Evolutionary conservation across 805 yeast genomes (phyloP), one percentile per base, ranked within the genome.

Genomic region (Debaryomyces castellii): DNA sequence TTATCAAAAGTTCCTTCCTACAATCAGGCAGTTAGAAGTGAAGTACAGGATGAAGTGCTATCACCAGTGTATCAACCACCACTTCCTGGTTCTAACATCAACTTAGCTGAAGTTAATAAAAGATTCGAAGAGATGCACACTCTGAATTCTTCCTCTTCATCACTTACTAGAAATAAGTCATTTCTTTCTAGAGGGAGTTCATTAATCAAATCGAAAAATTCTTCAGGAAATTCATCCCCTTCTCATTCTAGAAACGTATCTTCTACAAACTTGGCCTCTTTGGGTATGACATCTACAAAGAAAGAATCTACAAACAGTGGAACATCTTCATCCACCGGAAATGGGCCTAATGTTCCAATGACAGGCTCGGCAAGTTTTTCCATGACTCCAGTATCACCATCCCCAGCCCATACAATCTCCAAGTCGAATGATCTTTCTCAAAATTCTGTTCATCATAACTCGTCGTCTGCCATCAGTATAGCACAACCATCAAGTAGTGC

Each of bases 1-100:
- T 43, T 89, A 51, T 82, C 86, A 17, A 70, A 81, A 40, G 96
- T 92, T 5, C 98, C 98, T 0, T 82, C 96, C 0, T 92, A 92
- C 64, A 77, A 76, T 6, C 83, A 87, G 25, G 97, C 98, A 0
- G 65, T 90, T 62, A 79, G 78, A 55, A 64, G 79, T 2, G 82
- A 76, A 39, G 62, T 60, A 9, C 64, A 74, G 9, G 76, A 70
- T 3, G 77, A 71, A 17, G 81, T 78, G 43, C 65, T 85, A 21
- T 83, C 96, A 1, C 97, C 97, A 0, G 77, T 78, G 2, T 90
- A 89, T 62, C 74, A 70, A 50, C 83, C 82, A 5, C 79, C 80
- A 3, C 53, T 66, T 12, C 73, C 72, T 3, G 74, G 73, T 1
- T 71, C 80, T 2, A 54, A 60, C 41, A 60, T 70, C 23, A 63